phyloP scores from a whole-genome alignment of 306 rosid genomes.

The Potentilla sterilis region DNA sequence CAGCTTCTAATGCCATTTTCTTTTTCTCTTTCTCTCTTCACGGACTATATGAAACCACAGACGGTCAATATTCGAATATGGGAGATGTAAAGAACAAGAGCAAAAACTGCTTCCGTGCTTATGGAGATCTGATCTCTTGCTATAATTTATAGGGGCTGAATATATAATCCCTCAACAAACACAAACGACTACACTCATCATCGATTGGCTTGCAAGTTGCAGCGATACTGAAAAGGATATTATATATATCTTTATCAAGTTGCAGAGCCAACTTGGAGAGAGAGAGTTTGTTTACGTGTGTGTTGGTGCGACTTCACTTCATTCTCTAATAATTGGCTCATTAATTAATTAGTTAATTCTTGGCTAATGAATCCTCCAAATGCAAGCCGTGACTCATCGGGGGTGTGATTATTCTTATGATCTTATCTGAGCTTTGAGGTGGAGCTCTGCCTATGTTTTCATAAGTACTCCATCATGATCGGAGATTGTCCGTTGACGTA shows the following conservation, averaged over 20 bases:
- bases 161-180: background rate
- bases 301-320: background rate
- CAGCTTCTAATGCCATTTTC: slow-evolving; percentile 29
- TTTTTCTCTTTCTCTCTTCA: slow-evolving; percentile 2
- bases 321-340: background rate
- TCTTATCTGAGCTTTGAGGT: background rate
- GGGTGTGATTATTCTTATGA: background rate
- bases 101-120: background rate
- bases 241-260: background rate
- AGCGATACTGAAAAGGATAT: background rate
- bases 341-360: background rate
- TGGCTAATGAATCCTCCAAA: background rate
- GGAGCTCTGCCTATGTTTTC: background rate
- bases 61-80: background rate
- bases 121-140: slow-evolving; percentile 2
- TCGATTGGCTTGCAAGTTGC: slow-evolving; percentile 18
- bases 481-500: background rate
- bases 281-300: background rate
- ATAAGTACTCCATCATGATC: background rate
- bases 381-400: background rate
- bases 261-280: slow-evolving; percentile 1
- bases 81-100: background rate
- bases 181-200: background rate
- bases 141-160: background rate
- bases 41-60: background rate